Evolutionary conservation across 2,329 filamentous ascomycete species (phyloP).

Genomic region (Pyrenochaeta sp.): DNA sequence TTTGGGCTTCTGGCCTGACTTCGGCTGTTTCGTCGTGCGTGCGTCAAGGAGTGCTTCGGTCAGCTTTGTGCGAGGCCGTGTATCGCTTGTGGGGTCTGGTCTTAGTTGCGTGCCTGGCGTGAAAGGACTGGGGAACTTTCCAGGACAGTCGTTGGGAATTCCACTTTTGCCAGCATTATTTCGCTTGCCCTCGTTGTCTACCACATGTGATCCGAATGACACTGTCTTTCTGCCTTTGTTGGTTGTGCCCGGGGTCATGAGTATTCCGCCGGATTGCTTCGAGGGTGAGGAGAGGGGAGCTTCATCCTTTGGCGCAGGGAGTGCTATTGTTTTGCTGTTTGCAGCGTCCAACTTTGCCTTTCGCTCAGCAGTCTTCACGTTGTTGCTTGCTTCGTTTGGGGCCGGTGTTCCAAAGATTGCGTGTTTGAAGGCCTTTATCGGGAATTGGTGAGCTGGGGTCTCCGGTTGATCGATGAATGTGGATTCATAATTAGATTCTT

Average conservation of each 20-base stretch:
- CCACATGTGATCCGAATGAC: slow-evolving; percentile 64
- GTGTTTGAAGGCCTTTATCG: slow-evolving; percentile 71
- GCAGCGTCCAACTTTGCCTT: slow-evolving; percentile 36
- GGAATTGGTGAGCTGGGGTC: slow-evolving; percentile 71
- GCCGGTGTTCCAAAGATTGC: slow-evolving; percentile 70
- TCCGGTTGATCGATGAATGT: slow-evolving; percentile 64
- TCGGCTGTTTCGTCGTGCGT: slow-evolving; percentile 49
- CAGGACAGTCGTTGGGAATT: slow-evolving; percentile 55
- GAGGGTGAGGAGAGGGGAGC: slow-evolving; percentile 56
- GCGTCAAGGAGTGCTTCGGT: slow-evolving; percentile 55
- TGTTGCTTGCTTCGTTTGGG: slow-evolving; percentile 51
- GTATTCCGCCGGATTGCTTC: slow-evolving; percentile 65
- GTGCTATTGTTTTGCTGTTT: slow-evolving; percentile 25
- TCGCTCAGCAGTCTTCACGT: slow-evolving; percentile 31
- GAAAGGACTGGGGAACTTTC: slow-evolving; percentile 62
- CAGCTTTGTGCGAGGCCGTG: slow-evolving; percentile 51
- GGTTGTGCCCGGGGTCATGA: slow-evolving; percentile 68
- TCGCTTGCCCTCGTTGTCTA: slow-evolving; percentile 63
- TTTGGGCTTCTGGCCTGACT: slow-evolving; percentile 38
- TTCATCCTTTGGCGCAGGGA: slow-evolving; percentile 31
- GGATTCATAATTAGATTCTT: slow-evolving; percentile 47
- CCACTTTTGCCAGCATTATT: slow-evolving; percentile 54
- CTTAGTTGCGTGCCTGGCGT: slow-evolving; percentile 50
- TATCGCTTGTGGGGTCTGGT: slow-evolving; percentile 32
- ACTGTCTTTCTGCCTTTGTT: slow-evolving; percentile 66